Conservation (phyloP, 2,329 filamentous ascomycete species). For the Colletotrichum sp. region DNA sequence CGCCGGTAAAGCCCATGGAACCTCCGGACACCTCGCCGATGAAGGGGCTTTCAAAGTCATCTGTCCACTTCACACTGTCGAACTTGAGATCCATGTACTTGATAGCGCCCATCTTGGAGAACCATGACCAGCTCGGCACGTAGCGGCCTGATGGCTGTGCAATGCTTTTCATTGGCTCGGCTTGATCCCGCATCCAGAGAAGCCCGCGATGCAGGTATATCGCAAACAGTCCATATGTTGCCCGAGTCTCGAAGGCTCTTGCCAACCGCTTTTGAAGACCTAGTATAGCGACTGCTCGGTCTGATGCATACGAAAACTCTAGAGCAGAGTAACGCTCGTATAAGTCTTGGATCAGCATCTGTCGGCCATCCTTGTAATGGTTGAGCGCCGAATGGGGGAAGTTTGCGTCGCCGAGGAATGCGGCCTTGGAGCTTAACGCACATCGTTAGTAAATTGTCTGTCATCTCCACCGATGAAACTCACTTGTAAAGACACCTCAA, state of each 20-base stretch:
- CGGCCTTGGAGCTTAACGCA: neutral
- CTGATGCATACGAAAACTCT: neutral
- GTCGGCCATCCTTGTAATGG: neutral
- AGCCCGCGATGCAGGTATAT: neutral
- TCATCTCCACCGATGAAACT: constrained; percentile 12
- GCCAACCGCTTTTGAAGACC: constrained; percentile 1
- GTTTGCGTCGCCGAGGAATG: constrained; percentile 10
- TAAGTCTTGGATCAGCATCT: constrained; percentile 1
- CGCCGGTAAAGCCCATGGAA: neutral
- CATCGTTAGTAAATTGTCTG: neutral
- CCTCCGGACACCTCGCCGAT: neutral
- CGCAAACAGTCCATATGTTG: neutral
- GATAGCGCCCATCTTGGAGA: constrained; percentile 1
- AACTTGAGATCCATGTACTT: neutral
- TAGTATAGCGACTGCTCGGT: constrained; percentile 3
- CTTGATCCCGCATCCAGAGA: neutral
- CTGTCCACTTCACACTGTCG: neutral
- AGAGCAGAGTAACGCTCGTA: constrained; percentile 5
- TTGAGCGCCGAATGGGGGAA: neutral
- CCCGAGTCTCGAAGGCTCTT: neutral
- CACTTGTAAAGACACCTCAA: constrained; percentile 37
- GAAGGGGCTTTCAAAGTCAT: neutral
- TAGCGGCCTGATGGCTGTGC: neutral
- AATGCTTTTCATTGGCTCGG: neutral
- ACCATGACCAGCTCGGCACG: constrained; percentile 10